phyloP scores from a whole-genome alignment of 495 filamentous ascomycete species.

The Parmelia sp. region DNA sequence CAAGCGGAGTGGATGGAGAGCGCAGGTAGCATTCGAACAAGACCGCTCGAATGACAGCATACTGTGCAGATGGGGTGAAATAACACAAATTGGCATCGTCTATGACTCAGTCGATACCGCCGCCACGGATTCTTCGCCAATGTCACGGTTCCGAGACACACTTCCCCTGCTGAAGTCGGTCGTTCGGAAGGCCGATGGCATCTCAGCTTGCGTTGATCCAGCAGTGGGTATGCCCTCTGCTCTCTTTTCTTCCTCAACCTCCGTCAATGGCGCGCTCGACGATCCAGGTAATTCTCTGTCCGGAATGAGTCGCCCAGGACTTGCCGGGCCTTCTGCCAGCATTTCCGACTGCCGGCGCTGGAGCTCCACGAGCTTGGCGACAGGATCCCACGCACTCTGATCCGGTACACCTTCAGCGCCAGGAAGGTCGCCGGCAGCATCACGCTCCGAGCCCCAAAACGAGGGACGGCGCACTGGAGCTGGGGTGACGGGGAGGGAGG shows the following conservation, averaged over 20 bases:
- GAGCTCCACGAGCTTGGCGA: constrained; percentile 61
- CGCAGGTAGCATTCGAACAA: neutral
- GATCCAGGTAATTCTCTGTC: constrained; percentile 9
- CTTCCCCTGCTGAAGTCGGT: constrained; percentile 6
- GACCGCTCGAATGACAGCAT: neutral
- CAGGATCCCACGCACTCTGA: constrained; percentile 83
- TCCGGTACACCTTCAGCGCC: constrained; percentile 72
- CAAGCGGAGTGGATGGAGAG: neutral
- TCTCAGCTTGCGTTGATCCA: neutral
- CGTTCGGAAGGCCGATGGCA: constrained; percentile 9
- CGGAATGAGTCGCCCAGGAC: constrained; percentile 14
- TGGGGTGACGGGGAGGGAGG: constrained; percentile 86
- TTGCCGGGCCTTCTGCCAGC: constrained; percentile 30
- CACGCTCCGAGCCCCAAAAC: constrained; percentile 47
- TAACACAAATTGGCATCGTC: neutral
- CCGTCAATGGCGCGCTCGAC: constrained; percentile 4
- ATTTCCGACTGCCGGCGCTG: constrained; percentile 55
- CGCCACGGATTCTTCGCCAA: neutral
- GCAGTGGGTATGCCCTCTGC: neutral
- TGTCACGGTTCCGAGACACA: neutral
- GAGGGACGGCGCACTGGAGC: constrained; percentile 59
- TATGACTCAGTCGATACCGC: neutral
- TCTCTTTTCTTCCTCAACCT: constrained; percentile 1
- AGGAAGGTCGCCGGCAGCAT: constrained; percentile 53
- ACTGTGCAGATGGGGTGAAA: neutral